Conservation (phyloP, 2,329 filamentous ascomycete genomes). For the Aureobasidium sp. region DNA sequence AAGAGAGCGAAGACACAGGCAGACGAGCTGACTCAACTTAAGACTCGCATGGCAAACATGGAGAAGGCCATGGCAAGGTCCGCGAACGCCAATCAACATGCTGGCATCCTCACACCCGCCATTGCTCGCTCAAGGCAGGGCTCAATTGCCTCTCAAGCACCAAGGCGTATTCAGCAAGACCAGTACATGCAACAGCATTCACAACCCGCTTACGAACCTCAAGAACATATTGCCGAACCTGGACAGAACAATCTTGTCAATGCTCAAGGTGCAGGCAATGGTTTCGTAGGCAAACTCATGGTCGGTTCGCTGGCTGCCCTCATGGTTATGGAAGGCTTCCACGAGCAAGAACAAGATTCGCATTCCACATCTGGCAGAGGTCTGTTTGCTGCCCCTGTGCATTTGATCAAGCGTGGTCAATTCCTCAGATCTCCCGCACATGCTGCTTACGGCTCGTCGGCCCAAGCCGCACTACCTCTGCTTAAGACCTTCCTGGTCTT, state of each 20-base stretch:
- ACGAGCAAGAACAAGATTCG: slow-evolving; percentile 54
- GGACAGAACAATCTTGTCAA: slow-evolving; percentile 31
- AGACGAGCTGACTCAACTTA: slow-evolving; percentile 75
- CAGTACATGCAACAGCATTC: slow-evolving; percentile 29
- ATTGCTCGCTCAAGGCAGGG: slow-evolving; percentile 18
- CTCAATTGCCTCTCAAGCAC: slow-evolving; percentile 8
- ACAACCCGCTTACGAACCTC: slow-evolving; percentile 27
- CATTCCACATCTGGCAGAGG: slow-evolving; percentile 34
- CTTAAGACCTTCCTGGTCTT: slow-evolving; percentile 46
- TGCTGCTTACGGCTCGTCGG: slow-evolving; percentile 5
- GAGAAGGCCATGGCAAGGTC: slow-evolving; percentile 59
- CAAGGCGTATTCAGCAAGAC: slow-evolving; percentile 20
- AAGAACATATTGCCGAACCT: slow-evolving; percentile 27
- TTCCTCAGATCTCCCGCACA: slow-evolving; percentile 6
- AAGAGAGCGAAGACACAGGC: slow-evolving; percentile 76
- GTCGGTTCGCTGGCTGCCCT: slow-evolving; percentile 84
- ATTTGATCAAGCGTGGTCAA: slow-evolving; percentile 26
- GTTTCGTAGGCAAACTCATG: slow-evolving; percentile 70
- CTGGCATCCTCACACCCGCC: slow-evolving; percentile 25
- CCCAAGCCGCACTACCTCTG: slow-evolving; percentile 34
- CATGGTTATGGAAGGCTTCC: slow-evolving; percentile 81
- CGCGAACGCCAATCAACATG: slow-evolving; percentile 3
- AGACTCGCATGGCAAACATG: slow-evolving; percentile 57
- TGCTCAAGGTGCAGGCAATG: slow-evolving; percentile 38
- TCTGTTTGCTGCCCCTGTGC: slow-evolving; percentile 37